These are phyloP conservation scores for Penicillium sp. DNA, from an alignment of 2,329 filamentous ascomycete genomes.

Conservation along the genomic window DNA sequence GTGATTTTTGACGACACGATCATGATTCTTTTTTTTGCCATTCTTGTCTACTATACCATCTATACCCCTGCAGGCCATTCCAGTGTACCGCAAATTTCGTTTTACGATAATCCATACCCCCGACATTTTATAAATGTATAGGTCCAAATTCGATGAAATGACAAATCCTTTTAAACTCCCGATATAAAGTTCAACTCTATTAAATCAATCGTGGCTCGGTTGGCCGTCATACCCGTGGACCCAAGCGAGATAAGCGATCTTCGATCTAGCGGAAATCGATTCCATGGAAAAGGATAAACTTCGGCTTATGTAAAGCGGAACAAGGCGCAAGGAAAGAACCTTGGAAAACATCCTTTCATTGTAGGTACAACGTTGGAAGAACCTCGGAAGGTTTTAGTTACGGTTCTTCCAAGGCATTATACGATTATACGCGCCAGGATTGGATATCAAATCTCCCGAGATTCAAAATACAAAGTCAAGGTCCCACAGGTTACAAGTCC, in stretches of 20 bases:
- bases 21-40: not conserved
- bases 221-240: not conserved
- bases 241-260: conserved; percentile 5
- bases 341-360: too few species aligned
- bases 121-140: not conserved
- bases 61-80: conserved; percentile 3
- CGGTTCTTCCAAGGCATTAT: too few species aligned
- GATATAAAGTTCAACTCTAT: not conserved
- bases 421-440: too few species aligned
- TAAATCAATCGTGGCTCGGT: not conserved
- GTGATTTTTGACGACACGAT: not conserved
- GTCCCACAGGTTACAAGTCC: too few species aligned
- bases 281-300: not conserved
- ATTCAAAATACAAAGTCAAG: too few species aligned
- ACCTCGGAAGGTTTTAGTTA: too few species aligned
- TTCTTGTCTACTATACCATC: not conserved
- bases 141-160: not conserved
- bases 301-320: not conserved
- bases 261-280: not conserved
- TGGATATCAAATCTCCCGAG: too few species aligned
- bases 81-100: not conserved
- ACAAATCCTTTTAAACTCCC: not conserved
- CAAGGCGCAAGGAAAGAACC: not conserved
- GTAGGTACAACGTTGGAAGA: too few species aligned
- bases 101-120: not conserved